phyloP scores from a whole-genome alignment of 2,329 filamentous ascomycete species.

The Clarireedia sp. region DNA sequence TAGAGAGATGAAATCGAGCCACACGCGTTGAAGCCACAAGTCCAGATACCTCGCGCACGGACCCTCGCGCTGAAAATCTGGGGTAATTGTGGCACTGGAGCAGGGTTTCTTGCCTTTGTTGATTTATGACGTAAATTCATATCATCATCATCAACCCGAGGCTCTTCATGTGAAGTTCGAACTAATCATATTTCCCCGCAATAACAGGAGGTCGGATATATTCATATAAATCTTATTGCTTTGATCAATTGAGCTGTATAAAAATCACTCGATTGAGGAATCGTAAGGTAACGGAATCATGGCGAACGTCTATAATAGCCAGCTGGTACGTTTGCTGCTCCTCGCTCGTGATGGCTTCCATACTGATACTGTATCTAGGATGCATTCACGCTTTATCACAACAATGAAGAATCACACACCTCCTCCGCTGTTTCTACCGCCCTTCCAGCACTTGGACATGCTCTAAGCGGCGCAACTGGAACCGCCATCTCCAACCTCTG shows the following conservation, averaged over 20 bases:
- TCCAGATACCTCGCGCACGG: no score
- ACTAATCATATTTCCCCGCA: not conserved
- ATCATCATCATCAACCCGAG: not conserved
- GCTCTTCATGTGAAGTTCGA: not conserved
- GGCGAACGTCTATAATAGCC: slow-evolving; percentile 34
- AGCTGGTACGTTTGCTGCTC: slow-evolving; percentile 30
- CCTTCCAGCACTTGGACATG: slow-evolving; percentile 73
- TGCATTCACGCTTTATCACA: slow-evolving; percentile 27
- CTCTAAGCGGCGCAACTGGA: slow-evolving; percentile 68
- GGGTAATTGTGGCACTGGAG: no score
- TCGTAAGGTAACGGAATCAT: slow-evolving; percentile 12
- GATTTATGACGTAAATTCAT: not conserved
- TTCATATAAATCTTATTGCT: not conserved
- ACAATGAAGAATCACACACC: slow-evolving; percentile 27
- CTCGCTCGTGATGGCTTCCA: not conserved
- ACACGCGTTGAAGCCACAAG: no score
- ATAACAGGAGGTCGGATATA: not conserved
- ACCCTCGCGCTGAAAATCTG: no score
- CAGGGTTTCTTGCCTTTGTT: no score
- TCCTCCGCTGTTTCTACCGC: slow-evolving; percentile 29
- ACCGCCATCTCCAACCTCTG: slow-evolving; percentile 71
- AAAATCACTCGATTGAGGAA: not conserved
- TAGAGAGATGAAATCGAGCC: no score
- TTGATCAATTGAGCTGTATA: not conserved
- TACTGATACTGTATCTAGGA: slow-evolving; percentile 15